These are phyloP conservation scores for Sporothrix curviconia DNA, from an alignment of 2,329 filamentous ascomycete species.

Conservation along the genomic window DNA sequence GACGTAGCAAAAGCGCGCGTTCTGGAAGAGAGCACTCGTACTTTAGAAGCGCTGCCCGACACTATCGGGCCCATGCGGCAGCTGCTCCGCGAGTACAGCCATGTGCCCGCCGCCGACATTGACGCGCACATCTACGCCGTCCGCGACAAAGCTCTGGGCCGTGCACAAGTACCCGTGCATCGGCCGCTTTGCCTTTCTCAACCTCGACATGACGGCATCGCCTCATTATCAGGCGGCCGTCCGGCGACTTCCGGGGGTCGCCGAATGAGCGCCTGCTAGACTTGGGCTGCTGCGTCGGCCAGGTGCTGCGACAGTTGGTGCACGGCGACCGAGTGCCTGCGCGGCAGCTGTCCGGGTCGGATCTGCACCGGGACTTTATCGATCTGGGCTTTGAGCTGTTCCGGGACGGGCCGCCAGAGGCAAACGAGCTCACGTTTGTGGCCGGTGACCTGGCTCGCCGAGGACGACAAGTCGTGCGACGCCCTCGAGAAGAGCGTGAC, in stretches of 20 bases:
- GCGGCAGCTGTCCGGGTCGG: constrained; percentile 38
- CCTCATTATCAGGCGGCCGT: constrained; percentile 26
- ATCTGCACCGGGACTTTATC: constrained; percentile 30
- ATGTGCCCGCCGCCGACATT: constrained; percentile 18
- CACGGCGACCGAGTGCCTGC: constrained; percentile 92
- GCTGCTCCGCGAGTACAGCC: constrained; percentile 22
- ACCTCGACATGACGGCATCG: constrained; percentile 27
- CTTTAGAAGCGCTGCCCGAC: constrained; percentile 6
- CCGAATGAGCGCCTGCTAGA: constrained; percentile 28
- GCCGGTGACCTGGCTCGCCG: constrained; percentile 24
- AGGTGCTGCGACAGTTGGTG: constrained; percentile 53
- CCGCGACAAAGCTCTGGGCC: constrained; percentile 30
- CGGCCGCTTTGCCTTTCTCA: constrained; percentile 32
- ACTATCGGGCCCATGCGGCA: constrained; percentile 5
- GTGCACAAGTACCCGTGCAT: constrained; percentile 33
- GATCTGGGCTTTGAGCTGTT: constrained; percentile 30
- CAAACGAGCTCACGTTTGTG: constrained; percentile 18
- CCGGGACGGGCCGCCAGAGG: constrained; percentile 21
- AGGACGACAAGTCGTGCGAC: constrained; percentile 11
- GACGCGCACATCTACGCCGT: constrained; percentile 19
- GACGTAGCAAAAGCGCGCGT: background rate
- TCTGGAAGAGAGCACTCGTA: constrained; percentile 3
- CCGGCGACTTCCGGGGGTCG: constrained; percentile 19
- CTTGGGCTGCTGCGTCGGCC: constrained; percentile 38
- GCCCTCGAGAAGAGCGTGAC: constrained; percentile 22